Conservation (phyloP, 495 filamentous ascomycete genomes). For the Hypoxylon trugodes region DNA sequence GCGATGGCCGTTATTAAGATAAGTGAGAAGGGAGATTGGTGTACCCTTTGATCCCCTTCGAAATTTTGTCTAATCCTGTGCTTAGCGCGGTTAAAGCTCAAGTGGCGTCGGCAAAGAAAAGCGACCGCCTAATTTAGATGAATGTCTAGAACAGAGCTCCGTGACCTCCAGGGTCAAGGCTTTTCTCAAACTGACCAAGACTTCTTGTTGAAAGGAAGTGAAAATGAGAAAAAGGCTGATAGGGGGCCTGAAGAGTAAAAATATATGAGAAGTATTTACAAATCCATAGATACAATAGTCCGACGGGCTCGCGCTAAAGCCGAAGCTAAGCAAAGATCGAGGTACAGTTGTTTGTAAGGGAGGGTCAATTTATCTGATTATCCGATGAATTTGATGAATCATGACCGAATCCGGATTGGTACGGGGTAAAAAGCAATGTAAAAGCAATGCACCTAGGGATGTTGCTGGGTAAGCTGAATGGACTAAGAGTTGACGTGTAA, state of each 20-base stretch:
- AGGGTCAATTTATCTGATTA: constrained; percentile 43
- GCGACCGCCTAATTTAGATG: background rate
- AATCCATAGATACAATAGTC: constrained; percentile 19
- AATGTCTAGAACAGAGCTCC: constrained; percentile 1
- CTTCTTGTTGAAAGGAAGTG: background rate
- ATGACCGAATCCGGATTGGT: constrained; percentile 40
- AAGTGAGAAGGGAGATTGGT: background rate
- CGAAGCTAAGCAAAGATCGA: constrained; percentile 20
- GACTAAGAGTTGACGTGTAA: constrained; percentile 32
- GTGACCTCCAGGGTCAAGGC: constrained; percentile 27
- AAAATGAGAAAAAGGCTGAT: background rate
- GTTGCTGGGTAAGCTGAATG: constrained; percentile 13
- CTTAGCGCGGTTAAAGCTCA: constrained; percentile 1
- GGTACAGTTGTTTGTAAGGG: constrained; percentile 28
- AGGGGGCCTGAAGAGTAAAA: background rate
- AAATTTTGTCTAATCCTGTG: background rate
- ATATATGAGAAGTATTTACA: constrained; percentile 15
- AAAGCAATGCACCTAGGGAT: constrained; percentile 21
- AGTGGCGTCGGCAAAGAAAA: constrained; percentile 7
- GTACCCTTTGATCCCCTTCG: constrained; percentile 2
- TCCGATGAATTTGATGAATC: constrained; percentile 47
- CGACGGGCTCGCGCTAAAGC: constrained; percentile 27
- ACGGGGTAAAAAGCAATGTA: background rate
- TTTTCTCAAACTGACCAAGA: constrained; percentile 2
- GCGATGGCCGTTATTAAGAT: background rate